Evolutionary conservation across 2,329 filamentous ascomycete species (phyloP), one percentile per base, ranked within the genome.

Genomic region (Emergomyces orientalis): DNA sequence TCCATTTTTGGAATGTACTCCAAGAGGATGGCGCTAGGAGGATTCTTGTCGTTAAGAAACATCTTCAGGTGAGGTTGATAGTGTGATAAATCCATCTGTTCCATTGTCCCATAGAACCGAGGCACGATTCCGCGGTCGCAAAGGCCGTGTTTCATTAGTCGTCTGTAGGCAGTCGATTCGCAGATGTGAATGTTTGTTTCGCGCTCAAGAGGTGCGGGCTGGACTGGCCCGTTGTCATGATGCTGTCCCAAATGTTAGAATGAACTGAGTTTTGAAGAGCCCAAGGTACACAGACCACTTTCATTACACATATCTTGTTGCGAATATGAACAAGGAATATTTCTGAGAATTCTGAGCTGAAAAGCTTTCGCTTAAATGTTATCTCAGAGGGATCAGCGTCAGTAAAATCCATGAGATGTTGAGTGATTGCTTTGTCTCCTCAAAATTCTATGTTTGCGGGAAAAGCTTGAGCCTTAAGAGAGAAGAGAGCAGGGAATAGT

Each of bases 21-120:
- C 8, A 37, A 9, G 3, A 71, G 34, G 7, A 72, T 69, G 1
- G 66, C 67, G 2, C 62, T 37, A 37, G 34, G 8, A 37, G 34
- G 11, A 37, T 37, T 37, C 34, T 37, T 37, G 5, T 37, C 8
- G 11, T 37, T 37, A 37, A 6, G 34, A 37, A 37, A 37, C 8
- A 37, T 37, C 34, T 37, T 37, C 34, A 37, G 34, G 8, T 37
- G 34, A 37, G 34, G 56, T 43, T 43, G 34, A 57, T 34, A 57
- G 8, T 58, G 34, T 58, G 55, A 25, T 17, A 43, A 41, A 25
- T 60, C 27, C 14, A 63, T 63, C 8, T 30, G 11, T n/a, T 59
- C 32, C 25, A 62, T 59, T 52, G 43, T 52, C 13, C 56, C 43
- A 59, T 59, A 63, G 41, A 58, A 63, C 30, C 27, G 22, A 32